These are phyloP conservation scores for Gastrodia elata DNA, from an alignment of 106 monocot genomes.

Conservation along the genomic window DNA sequence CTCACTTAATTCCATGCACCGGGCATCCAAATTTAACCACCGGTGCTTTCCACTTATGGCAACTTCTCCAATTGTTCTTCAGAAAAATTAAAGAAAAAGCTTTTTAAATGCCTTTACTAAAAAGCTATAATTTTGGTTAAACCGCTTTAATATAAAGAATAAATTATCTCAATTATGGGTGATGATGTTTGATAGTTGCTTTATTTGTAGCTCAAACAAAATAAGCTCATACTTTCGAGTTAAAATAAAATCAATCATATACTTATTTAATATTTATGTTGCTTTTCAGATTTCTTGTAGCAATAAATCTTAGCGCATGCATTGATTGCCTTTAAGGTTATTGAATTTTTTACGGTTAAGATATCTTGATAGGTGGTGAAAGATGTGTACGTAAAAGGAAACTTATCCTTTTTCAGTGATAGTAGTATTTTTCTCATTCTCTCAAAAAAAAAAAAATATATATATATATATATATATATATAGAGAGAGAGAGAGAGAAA, in stretches of 20 bases:
- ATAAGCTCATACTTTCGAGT: background rate
- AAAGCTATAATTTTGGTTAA: background rate
- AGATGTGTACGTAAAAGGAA: too few relatives aligned
- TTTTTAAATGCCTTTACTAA: background rate
- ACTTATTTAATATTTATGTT: too few relatives aligned
- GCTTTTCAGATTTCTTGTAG: too few relatives aligned
- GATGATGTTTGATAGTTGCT: background rate
- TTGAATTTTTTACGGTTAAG: too few relatives aligned
- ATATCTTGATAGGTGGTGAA: too few relatives aligned
- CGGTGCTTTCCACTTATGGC: slow-evolving; percentile 7
- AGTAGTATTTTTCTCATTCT: too few relatives aligned
- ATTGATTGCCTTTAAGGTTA: too few relatives aligned
- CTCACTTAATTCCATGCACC: background rate
- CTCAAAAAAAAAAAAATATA: too few relatives aligned
- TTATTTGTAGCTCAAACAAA: background rate
- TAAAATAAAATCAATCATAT: background rate
- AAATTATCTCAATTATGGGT: background rate
- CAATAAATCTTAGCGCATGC: too few relatives aligned
- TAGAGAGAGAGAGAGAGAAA: too few relatives aligned
- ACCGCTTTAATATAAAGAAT: background rate
- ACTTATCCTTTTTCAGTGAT: too few relatives aligned
- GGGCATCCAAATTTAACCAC: slow-evolving; percentile 3
- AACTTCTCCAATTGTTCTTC: slow-evolving; percentile 9
- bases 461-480: too few relatives aligned
- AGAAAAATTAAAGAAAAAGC: background rate